Evolutionary conservation across 2,329 filamentous ascomycete species (phyloP), one percentile per base, ranked within the genome.

Genomic region (Fusarium sp.): DNA sequence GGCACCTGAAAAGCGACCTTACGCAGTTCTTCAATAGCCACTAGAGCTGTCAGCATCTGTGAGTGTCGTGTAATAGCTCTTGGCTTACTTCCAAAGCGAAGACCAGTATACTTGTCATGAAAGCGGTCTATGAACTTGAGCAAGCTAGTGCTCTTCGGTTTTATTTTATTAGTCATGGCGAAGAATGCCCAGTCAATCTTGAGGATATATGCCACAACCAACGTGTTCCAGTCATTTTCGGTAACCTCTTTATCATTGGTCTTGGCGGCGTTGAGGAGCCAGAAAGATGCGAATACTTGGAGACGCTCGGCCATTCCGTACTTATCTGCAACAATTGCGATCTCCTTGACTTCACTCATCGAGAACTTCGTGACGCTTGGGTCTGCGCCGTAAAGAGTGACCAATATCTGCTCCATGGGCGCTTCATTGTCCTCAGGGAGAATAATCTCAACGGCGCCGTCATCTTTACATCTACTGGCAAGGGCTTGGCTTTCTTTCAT

Each of bases 11-110:
- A n/a, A n/a, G n/a, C n/a, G n/a, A n/a, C n/a, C n/a, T n/a, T n/a
- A n/a, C 48, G 57, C 20, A 65, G 31, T 50, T 68, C 65, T 24
- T 56, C 56, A 8, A 68, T 38, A 1, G 63, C 50, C 44, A 68
- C 65, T 68, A 16, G 8, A 15, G 7, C 20, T 16, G 16, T 65
- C 13, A 65, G 48, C 28, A 36, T 16, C 7, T n/a, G 12, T 12
- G 7, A 11, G 24, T 10, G 3, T 13, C 3, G 6, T 11, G 10
- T 15, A 14, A 41, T n/a, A 3, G 28, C n/a, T 7, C 1, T 18
- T 10, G 8, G 36, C 66, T 41, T 51, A 68, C 62, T 39, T 7
- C 42, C 48, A 2, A 68, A n/a, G 15, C 30, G 39, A 0, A 68
- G 1, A 22, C 55, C 57, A 12, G 28, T 33, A 3, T 51, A 4